Evolutionary conservation across 345 rosid species (phyloP).

Genomic region (Aurinia saxatilis): DNA sequence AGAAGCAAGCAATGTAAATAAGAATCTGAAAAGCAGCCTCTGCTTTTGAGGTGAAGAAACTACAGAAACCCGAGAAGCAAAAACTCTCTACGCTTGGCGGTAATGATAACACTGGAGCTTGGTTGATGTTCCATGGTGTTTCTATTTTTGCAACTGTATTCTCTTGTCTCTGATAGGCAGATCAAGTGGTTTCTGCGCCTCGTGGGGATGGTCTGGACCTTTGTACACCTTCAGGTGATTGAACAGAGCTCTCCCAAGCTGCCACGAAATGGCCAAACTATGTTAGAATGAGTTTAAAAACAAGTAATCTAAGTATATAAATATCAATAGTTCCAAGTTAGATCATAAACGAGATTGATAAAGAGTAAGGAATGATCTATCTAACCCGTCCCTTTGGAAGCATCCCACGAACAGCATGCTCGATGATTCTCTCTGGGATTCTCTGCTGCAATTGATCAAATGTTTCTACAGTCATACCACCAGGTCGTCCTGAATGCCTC

Average conservation of each 20-base stretch:
- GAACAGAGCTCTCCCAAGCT: conserved; percentile 91
- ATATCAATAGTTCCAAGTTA: neutral
- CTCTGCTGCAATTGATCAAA: conserved; percentile 84
- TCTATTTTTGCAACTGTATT: conserved; percentile 47
- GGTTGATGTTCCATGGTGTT: neutral
- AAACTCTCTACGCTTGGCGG: conserved; percentile 3
- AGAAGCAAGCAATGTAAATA: conserved; percentile 10
- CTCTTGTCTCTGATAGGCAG: conserved; percentile 90
- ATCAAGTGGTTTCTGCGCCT: conserved; percentile 79
- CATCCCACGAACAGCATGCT: conserved; percentile 99
- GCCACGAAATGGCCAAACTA: conserved; percentile 24
- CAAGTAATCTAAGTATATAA: neutral
- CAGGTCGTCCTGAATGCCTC: conserved; percentile 99
- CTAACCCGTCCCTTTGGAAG: conserved; percentile 98
- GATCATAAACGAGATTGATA: neutral
- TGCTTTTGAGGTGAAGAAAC: conserved; percentile 17
- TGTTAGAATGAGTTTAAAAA: neutral
- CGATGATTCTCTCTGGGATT: conserved; percentile 93
- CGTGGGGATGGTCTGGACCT: conserved; percentile 91
- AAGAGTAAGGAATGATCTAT: conserved; percentile 4
- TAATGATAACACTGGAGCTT: neutral
- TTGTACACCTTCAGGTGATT: conserved; percentile 94
- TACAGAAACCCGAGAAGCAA: conserved; percentile 13
- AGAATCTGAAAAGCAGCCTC: conserved; percentile 19
- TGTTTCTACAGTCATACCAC: conserved; percentile 95